phyloP scores from a whole-genome alignment of 768 basidiomycete species.

The Neoboletus brunneissimus region DNA sequence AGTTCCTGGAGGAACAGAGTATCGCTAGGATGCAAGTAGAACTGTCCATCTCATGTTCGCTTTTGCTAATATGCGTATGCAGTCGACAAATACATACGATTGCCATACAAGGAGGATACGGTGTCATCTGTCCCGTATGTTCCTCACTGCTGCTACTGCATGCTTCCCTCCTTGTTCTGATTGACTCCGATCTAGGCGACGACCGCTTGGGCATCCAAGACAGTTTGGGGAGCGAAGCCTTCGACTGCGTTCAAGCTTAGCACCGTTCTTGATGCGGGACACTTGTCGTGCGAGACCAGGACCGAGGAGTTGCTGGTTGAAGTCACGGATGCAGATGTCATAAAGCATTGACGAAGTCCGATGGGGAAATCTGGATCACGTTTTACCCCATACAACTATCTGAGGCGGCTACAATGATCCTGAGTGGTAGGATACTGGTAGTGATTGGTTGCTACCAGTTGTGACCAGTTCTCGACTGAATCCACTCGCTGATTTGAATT shows the following conservation, averaged over 20 bases:
- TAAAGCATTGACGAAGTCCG: slow-evolving; percentile 13
- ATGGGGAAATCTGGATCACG: too few relatives aligned
- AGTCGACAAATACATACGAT: slow-evolving; percentile 87
- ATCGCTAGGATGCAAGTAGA: slow-evolving; percentile 80
- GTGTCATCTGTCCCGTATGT: slow-evolving; percentile 80
- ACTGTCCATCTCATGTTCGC: neutral
- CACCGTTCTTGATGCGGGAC: slow-evolving; percentile 84
- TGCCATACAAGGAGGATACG: slow-evolving; percentile 85
- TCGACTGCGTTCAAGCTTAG: slow-evolving; percentile 38
- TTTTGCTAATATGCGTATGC: slow-evolving; percentile 4
- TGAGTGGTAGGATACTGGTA: too few relatives aligned
- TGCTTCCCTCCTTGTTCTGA: neutral
- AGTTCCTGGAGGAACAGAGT: slow-evolving; percentile 76
- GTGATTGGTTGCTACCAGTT: too few relatives aligned
- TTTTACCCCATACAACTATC: too few relatives aligned
- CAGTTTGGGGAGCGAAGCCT: slow-evolving; percentile 76
- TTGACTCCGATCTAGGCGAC: slow-evolving; percentile 50
- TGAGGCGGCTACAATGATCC: too few relatives aligned
- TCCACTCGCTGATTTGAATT: too few relatives aligned
- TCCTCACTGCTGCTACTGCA: slow-evolving; percentile 1
- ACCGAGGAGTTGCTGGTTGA: slow-evolving; percentile 69
- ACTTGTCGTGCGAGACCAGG: slow-evolving; percentile 74
- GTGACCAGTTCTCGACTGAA: too few relatives aligned
- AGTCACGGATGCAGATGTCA: slow-evolving; percentile 38
- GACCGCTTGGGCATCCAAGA: slow-evolving; percentile 79